Evolutionary conservation across 2,329 filamentous ascomycete species (phyloP), one percentile per base, ranked within the genome.

Genomic region (Ophiobolus disseminans): DNA sequence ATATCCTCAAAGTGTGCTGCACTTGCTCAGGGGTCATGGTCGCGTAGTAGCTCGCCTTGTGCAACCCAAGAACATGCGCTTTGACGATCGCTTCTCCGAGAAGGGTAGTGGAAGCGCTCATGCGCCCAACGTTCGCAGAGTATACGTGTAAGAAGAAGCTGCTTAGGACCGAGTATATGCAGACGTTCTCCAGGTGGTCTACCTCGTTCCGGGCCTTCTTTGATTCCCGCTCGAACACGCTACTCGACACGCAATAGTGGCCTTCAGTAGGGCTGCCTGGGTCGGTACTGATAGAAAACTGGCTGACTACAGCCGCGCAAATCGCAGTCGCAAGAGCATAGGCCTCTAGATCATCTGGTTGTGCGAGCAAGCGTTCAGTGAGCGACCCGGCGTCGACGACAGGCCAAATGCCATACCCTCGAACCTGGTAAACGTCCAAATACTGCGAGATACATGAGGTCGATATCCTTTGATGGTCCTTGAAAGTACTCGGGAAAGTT

Each of bases 131-230:
- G 30, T 72, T 69, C 8, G 68, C 68, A 5, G 65, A 67, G 25
- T 70, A 68, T 4, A 70, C 68, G 34, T 72, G 68, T 5, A 72
- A 48, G 40, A 72, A 72, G 56, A 72, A 72, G 26, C 57, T 63
- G 43, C 61, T 52, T 28, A 72, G 47, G 7, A 68, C 40, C 5
- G 68, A 70, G 22, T 54, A 65, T n/a, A 64, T 46, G 4, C 66
- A 66, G 5, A 64, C 49, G 30, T 69, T 61, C 25, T 72, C 68
- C 45, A 67, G 40, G 21, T 72, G 68, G 30, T 72, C 68, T 3
- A 57, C 63, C 11, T 60, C 55, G 14, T 60, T 50, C n/a, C 67
- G 60, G 9, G 66, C 63, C 32, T 52, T 55, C 31, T 55, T 65
- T 5, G 68, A 57, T 44, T 72, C 68, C n/a, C 45, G 42, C 21